Evolutionary conservation across 345 rosid genomes (phyloP).

Genomic region (Streptanthus diversifolius): DNA sequence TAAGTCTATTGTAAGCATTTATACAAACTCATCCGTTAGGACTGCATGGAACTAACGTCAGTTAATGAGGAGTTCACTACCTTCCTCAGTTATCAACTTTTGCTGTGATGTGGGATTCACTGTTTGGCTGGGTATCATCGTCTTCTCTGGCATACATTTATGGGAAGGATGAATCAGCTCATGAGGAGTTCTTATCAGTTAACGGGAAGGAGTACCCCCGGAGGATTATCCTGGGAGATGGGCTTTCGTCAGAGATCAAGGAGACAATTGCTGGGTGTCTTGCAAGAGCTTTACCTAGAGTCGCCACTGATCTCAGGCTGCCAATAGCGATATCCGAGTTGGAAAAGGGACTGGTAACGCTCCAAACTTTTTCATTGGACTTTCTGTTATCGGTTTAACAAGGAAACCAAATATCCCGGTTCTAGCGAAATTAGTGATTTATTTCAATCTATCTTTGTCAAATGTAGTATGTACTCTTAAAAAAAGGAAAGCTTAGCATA

Average conservation of each 20-base stretch:
- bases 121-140: conserved; percentile 88
- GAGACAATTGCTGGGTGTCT: conserved; percentile 70
- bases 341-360: conserved; percentile 72
- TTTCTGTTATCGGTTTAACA: background rate
- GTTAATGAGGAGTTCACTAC: background rate
- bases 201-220: conserved; percentile 67
- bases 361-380: background rate
- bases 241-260: conserved; percentile 84
- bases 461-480: background rate
- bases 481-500: background rate
- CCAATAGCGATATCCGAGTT: conserved; percentile 60
- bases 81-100: conserved; percentile 66
- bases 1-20: conserved; percentile 38
- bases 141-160: conserved; percentile 84
- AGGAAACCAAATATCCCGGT: background rate
- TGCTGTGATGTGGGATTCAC: conserved; percentile 82
- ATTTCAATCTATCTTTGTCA: background rate
- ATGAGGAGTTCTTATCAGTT: conserved; percentile 61
- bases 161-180: conserved; percentile 68
- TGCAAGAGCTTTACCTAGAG: conserved; percentile 73
- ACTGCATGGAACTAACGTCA: background rate
- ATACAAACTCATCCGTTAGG: background rate
- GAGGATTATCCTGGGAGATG: conserved; percentile 52
- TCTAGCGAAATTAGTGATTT: background rate
- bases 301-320: conserved; percentile 62